Conservation (phyloP, 306 rosid genomes). For the Luffa aegyptiaca region DNA sequence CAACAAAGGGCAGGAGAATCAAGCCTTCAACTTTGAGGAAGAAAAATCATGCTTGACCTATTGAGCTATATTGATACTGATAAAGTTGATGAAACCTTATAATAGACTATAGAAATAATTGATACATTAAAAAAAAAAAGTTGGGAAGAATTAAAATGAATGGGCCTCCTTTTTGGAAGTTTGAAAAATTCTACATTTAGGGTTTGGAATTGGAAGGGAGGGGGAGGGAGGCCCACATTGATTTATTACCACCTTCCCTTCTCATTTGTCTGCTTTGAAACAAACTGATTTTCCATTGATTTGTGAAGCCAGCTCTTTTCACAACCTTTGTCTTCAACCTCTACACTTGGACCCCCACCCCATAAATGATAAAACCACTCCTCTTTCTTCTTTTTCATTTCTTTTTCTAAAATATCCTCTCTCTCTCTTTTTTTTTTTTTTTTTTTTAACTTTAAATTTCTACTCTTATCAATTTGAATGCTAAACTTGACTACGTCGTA, state of each 20-base stretch:
- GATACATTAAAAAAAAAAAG: background rate
- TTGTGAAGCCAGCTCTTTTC: background rate
- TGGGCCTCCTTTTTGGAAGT: background rate
- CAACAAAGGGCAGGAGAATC: too few relatives aligned
- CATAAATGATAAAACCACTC: background rate
- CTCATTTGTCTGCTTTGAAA: background rate
- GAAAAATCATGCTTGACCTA: too few relatives aligned
- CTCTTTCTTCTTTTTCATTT: too few relatives aligned
- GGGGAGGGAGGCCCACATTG: background rate
- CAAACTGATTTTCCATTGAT: background rate
- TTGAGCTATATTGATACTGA: too few relatives aligned
- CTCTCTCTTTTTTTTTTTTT: too few relatives aligned
- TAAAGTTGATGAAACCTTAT: too few relatives aligned
- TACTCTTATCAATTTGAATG: too few relatives aligned
- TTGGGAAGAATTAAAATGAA: background rate
- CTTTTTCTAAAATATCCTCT: too few relatives aligned
- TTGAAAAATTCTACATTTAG: background rate
- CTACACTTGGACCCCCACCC: background rate
- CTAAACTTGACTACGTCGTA: too few relatives aligned
- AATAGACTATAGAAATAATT: too few relatives aligned
- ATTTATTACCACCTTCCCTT: background rate
- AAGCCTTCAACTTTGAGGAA: too few relatives aligned
- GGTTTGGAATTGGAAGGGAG: background rate
- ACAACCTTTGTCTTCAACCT: background rate
- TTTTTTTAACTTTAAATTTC: too few relatives aligned